Evolutionary conservation across 108 stramenopile species (phyloP).

Genomic region (Stephanodiscus minutulus): DNA sequence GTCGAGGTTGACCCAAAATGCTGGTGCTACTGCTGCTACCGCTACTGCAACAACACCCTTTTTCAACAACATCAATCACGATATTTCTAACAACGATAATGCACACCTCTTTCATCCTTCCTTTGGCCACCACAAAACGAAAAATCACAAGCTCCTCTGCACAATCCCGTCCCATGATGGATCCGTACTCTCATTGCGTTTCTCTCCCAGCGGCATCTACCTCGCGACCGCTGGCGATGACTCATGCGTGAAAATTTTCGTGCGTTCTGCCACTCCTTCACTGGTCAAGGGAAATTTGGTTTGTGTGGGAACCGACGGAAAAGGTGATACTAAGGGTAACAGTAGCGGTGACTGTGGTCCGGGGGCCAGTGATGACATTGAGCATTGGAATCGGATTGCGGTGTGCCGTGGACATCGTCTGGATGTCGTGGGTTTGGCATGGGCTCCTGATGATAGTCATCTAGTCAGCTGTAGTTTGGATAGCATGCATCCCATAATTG

Average conservation of each 20-base stretch:
- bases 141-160: constrained; percentile 65
- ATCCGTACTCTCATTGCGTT: constrained; percentile 80
- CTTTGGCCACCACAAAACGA: constrained; percentile 8
- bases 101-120: neutral
- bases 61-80: constrained; percentile 13
- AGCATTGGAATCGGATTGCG: constrained; percentile 87
- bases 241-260: constrained; percentile 78
- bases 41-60: constrained; percentile 8
- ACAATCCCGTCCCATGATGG: constrained; percentile 83
- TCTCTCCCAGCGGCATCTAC: constrained; percentile 69
- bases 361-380: constrained; percentile 42
- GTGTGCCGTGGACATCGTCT: constrained; percentile 82
- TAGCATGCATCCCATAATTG: constrained; percentile 81
- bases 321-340: neutral
- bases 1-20: constrained; percentile 7
- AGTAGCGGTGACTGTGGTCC: neutral
- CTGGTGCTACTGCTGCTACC: neutral
- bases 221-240: constrained; percentile 89
- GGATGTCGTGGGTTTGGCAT: constrained; percentile 89
- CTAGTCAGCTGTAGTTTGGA: constrained; percentile 86
- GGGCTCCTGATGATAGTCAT: constrained; percentile 90
- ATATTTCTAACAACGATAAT: neutral
- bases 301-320: constrained; percentile 15
- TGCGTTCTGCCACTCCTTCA: constrained; percentile 27
- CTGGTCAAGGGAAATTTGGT: constrained; percentile 57